Base-by-base conservation (phyloP, 2,329 filamentous ascomycete genomes). In the Aspergillus japonicus region DNA sequence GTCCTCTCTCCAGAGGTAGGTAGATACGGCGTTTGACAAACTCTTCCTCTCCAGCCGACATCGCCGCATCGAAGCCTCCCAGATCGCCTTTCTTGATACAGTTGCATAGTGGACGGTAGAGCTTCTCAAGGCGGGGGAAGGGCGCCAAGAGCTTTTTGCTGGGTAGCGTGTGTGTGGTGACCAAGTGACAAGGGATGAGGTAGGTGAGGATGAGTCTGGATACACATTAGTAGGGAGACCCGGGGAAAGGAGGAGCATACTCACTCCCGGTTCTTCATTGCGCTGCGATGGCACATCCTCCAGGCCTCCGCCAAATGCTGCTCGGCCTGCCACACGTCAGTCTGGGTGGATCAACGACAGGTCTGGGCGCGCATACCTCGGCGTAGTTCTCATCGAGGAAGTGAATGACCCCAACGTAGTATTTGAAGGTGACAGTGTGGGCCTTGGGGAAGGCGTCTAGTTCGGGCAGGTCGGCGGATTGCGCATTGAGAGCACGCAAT, bases 1-100 rank as follows among this genome's bases (percentile, higher is more conserved):
- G 89, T 12, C 92, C 91, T 48, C 95, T 87, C 73, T 99, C 95
- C 0, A 99, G 83, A 0, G 95, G 97, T 23, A 99, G 85, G 75
- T 98, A 99, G 67, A 99, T 96, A 49, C 94, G 89, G 31, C 90
- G 87, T 74, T 90, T 94, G 64, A 98, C 92, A 67, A 98, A 96
- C 66, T 95, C 91, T n/a, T 92, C 87, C 76, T 98, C 93, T 26
- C 90, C 89, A 7, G 88, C 86, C 53, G 88, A 84, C 29, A 99
- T 83, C 2, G 93, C 92, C 19, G 86, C 78, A 68, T 97, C 93
- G 69, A 98, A 98, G 11, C 87, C 89, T 54, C 87, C 84, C 10
- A 99, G 85, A 67, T 97, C 89, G 31, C 92, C 94, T 59, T 82
- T 85, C 67, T 89, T 90, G 73, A 99, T 96, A 73, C 90, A 92